Evolutionary conservation across 1,139 yeast species (phyloP), one percentile per base, ranked within the genome.

Genomic region (Candida dubliniensis): DNA sequence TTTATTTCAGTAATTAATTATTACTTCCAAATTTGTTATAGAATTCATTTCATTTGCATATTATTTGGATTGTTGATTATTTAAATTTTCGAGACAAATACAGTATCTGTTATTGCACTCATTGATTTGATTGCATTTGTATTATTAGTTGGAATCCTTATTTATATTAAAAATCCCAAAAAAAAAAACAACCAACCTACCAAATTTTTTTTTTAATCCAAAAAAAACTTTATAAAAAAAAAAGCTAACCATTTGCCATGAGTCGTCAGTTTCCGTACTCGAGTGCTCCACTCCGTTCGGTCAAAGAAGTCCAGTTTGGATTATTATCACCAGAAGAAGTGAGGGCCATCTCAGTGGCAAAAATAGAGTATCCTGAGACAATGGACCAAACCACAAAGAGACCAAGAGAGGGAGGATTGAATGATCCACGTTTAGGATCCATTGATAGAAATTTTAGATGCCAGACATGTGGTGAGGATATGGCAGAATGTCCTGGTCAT

Each of bases 401-500:
- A 53, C 98, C 98, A 39, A 83, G 97, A 64, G 91, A 90, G 55
- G 98, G 97, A 49, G 99, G 99, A 50, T 76, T 95, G 53, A 91
- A 91, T 63, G 99, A 95, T 63, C 98, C 99, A 47, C 83, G 98
- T 58, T 76, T 95, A 51, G 99, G 99, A 43, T 88, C 98, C 9
- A 93, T 93, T 56, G 99, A 95, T 68, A 83, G 99, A 65, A 91
- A 90, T 64, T 87, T 87, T 76, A 88, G 89, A 71, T 93, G 99
- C 76, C 98, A 91, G 74, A 93, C 99, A 30, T 93, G 99, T 77
- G 96, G 96, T 59, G 99, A 93, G 67, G 96, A 95, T 60, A 93
- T 93, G 97, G 89, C 95, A 48, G 99, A 93, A 64, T 95, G 99
- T 69, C 98, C 98, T 1, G 99, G 99, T 48, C 99, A 95, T 72